These are phyloP conservation scores for Acanthamoeba divionensis DNA, from an alignment of 208 protist species.

Conservation along the genomic window DNA sequence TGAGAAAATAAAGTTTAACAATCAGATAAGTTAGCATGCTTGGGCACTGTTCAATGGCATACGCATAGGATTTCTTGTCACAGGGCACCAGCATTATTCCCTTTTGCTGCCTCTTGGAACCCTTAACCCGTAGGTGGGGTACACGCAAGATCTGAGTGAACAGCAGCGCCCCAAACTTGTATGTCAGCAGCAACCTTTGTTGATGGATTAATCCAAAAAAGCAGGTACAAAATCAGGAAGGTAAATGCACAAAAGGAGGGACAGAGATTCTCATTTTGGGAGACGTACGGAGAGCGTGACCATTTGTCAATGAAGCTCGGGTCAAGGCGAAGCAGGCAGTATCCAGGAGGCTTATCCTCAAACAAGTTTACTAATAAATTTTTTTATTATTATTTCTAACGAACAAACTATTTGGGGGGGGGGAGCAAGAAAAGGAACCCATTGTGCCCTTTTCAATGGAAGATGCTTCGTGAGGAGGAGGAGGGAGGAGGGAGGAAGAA, in stretches of 20 bases:
- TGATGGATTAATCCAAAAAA: background rate
- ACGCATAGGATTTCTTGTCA: constrained; percentile 2
- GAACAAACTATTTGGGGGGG: background rate
- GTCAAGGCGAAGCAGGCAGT: constrained; percentile 35
- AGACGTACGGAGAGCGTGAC: background rate
- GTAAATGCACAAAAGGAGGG: background rate
- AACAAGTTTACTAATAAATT: background rate
- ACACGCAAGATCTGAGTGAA: constrained; percentile 22
- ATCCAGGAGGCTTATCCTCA: constrained; percentile 30
- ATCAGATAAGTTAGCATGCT: background rate
- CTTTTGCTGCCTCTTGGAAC: constrained; percentile 37
- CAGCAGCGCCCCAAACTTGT: constrained; percentile 27
- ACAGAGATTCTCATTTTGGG: background rate
- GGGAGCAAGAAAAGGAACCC: background rate
- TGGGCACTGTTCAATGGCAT: background rate
- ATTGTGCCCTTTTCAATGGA: background rate
- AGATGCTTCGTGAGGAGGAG: background rate
- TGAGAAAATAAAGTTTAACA: background rate
- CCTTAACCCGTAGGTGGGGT: background rate
- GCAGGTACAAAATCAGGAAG: background rate
- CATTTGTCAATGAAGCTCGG: background rate
- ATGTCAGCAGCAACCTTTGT: constrained; percentile 5
- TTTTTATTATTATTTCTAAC: background rate
- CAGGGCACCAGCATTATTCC: background rate
- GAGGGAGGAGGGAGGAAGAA: too few species aligned